These are phyloP conservation scores for Microdochium bolleyi DNA, from an alignment of 2,329 filamentous ascomycete species.

Conservation along the genomic window DNA sequence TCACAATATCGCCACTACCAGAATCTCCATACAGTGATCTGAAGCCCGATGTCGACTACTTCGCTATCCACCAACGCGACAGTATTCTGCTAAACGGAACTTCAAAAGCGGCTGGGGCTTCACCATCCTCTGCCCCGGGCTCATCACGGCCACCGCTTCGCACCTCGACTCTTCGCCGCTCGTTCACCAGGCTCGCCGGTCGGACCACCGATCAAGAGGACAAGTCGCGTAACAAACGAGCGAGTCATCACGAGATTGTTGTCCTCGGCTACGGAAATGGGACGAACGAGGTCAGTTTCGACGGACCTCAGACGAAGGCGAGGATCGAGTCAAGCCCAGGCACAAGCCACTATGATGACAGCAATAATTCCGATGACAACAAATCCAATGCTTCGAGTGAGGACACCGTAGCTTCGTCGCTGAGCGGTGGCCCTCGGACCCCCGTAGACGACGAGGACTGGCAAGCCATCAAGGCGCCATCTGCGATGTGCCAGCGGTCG, in stretches of 20 bases:
- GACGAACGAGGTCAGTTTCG: conserved; percentile 26
- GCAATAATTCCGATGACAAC: conserved; percentile 6
- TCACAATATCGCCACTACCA: conserved; percentile 2
- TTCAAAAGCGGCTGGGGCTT: conserved; percentile 5
- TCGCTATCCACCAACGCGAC: conserved; percentile 30
- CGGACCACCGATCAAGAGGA: not conserved
- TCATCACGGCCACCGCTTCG: conserved; percentile 7
- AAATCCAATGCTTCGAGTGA: not conserved
- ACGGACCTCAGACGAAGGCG: not conserved
- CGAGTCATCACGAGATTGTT: conserved; percentile 39
- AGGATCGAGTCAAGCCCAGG: not conserved
- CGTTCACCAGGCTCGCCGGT: conserved; percentile 17
- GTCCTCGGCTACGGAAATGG: conserved; percentile 47
- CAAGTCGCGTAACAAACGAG: conserved; percentile 3
- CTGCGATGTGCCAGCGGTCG: not conserved
- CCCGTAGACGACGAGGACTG: not conserved
- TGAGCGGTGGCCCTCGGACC: not conserved
- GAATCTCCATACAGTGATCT: conserved; percentile 25
- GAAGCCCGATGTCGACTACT: conserved; percentile 49
- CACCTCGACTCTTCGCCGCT: conserved; percentile 20
- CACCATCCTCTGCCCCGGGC: not conserved
- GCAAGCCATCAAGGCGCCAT: not conserved
- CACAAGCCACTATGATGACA: not conserved
- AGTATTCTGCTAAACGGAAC: not conserved
- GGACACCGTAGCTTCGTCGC: not conserved